Percentiles rank a stretch among this genome's conserved stretches.
Evolutionary conservation across 106 monocot species (phyloP).

Genomic region (Triglochin maritima): DNA sequence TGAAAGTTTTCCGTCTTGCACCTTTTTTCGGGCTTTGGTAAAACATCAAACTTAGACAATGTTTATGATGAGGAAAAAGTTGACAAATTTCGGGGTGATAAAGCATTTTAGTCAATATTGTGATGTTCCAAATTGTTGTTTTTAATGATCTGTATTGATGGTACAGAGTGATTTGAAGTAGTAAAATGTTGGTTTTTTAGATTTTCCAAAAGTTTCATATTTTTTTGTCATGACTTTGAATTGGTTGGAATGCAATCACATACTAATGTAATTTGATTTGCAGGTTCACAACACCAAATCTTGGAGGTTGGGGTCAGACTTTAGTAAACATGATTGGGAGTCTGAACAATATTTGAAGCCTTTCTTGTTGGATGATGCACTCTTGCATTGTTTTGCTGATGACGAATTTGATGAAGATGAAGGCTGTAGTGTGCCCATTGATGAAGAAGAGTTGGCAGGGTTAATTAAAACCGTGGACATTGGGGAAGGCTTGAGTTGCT

Average conservation of each 20-base stretch:
- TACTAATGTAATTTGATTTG: neutral
- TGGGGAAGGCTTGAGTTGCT: slow-evolving; percentile 1
- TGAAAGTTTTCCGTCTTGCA: neutral
- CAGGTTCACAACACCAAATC: slow-evolving; percentile 72
- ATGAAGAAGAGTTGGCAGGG: slow-evolving; percentile 45
- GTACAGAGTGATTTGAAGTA: neutral
- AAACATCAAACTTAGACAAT: too few species aligned
- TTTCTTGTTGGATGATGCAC: slow-evolving; percentile 60
- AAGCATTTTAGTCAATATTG: too few species aligned
- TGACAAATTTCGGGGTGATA: too few species aligned
- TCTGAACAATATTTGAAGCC: slow-evolving; percentile 81
- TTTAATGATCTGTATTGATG: too few species aligned
- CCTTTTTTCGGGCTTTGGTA: too few species aligned
- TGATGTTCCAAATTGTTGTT: too few species aligned
- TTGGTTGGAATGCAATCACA: neutral
- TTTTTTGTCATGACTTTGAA: too few species aligned
- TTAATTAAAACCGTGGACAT: slow-evolving; percentile 18
- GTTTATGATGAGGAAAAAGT: too few species aligned
- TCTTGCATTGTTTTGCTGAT: slow-evolving; percentile 64
- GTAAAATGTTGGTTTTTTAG: neutral
- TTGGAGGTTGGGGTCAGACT: slow-evolving; percentile 42
- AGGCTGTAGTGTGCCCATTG: slow-evolving; percentile 11
- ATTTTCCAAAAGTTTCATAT: neutral
- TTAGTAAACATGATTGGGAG: slow-evolving; percentile 43
- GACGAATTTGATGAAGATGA: slow-evolving; percentile 44